These are phyloP conservation scores for Turnera subulata DNA, from an alignment of 345 rosid genomes.

Conservation along the genomic window DNA sequence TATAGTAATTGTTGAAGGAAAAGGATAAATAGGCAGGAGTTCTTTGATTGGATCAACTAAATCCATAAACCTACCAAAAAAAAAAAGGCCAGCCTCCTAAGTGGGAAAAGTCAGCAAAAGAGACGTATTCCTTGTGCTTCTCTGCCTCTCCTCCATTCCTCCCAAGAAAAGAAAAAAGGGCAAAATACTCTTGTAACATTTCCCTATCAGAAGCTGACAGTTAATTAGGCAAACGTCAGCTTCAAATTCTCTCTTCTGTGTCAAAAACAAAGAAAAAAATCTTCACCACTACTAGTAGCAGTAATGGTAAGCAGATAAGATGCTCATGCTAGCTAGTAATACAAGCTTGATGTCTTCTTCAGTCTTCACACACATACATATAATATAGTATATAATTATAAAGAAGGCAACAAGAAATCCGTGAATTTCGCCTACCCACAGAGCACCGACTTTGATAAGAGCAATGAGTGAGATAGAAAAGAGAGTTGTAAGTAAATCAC, in stretches of 20 bases:
- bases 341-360: constrained; percentile 19
- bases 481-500: no score
- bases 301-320: no score
- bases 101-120: constrained; percentile 24
- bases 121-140: constrained; percentile 27
- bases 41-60: constrained; percentile 15
- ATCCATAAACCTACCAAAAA: constrained; percentile 26
- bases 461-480: no score
- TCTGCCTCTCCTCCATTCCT: background rate
- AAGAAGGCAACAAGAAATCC: constrained; percentile 21
- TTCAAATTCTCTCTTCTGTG: constrained; percentile 23
- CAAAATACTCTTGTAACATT: no score
- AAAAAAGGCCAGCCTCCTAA: no score
- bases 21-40: no score
- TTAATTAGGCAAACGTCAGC: constrained; percentile 56
- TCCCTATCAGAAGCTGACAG: constrained; percentile 17
- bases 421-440: constrained; percentile 30
- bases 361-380: no score
- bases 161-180: constrained; percentile 4
- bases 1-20: no score
- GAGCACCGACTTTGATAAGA: constrained; percentile 11
- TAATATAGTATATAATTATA: constrained; percentile 12
- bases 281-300: no score
- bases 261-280: background rate
- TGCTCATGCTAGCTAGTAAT: background rate